phyloP scores from a whole-genome alignment of 805 yeast species.

The Candida sanyiensis region DNA sequence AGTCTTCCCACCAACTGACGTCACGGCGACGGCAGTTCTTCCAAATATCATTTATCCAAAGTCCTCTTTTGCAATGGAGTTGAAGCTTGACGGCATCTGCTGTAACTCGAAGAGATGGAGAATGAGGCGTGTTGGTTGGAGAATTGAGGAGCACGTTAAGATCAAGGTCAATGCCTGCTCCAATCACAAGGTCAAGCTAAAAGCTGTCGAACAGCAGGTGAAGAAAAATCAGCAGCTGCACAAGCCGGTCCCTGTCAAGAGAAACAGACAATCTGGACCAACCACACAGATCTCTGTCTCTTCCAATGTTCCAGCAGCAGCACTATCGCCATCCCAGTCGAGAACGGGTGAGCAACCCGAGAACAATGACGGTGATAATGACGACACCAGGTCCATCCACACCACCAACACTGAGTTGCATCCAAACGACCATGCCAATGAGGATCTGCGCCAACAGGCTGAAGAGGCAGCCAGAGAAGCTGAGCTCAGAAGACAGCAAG shows the following conservation, averaged over 20 bases:
- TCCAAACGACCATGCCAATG: slow-evolving; percentile 31
- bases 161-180: slow-evolving; percentile 54
- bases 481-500: slow-evolving; percentile 25
- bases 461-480: slow-evolving; percentile 26
- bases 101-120: slow-evolving; percentile 72
- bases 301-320: slow-evolving; percentile 21
- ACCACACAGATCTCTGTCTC: slow-evolving; percentile 31
- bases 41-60: slow-evolving; percentile 90
- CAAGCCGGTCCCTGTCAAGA: slow-evolving; percentile 26
- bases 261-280: slow-evolving; percentile 36
- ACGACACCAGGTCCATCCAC: slow-evolving; percentile 12
- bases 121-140: slow-evolving; percentile 85
- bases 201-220: slow-evolving; percentile 37
- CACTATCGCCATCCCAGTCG: slow-evolving; percentile 17
- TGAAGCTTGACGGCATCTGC: slow-evolving; percentile 69
- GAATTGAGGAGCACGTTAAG: slow-evolving; percentile 77
- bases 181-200: slow-evolving; percentile 47
- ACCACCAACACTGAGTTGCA: slow-evolving; percentile 13
- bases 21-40: slow-evolving; percentile 78
- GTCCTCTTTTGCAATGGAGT: slow-evolving; percentile 76
- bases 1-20: slow-evolving; percentile 92
- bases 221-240: slow-evolving; percentile 25
- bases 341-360: slow-evolving; percentile 4
- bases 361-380: slow-evolving; percentile 3
- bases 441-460: slow-evolving; percentile 25